A percentile compares a stretch with the other conserved stretches of the same genome.
These are phyloP conservation scores for Verticillium alfalfae DNA, from an alignment of 2,329 filamentous ascomycete species.

Conservation along the genomic window DNA sequence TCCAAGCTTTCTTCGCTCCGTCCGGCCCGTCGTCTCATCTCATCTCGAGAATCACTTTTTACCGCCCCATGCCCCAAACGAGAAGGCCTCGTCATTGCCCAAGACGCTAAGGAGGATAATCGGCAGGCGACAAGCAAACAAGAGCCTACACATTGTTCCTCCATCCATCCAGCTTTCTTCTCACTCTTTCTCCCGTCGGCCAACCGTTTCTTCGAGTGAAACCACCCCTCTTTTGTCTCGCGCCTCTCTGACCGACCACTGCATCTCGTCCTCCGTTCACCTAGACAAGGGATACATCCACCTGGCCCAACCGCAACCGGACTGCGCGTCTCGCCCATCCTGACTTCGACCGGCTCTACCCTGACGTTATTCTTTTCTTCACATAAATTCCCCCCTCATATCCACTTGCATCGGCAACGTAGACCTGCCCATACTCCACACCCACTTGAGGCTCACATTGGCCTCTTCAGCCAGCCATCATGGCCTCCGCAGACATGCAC, in stretches of 20 bases:
- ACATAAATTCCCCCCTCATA: neutral
- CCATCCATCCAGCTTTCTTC: neutral
- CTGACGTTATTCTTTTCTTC: neutral
- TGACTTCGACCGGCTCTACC: neutral
- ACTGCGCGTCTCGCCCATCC: neutral
- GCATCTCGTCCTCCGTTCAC: neutral
- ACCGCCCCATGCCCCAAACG: neutral
- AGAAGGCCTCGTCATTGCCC: constrained; percentile 12
- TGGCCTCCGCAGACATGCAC: constrained; percentile 3
- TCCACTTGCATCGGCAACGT: neutral
- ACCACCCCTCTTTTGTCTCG: neutral
- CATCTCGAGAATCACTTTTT: neutral
- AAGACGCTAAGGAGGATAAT: constrained; percentile 13
- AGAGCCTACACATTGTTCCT: neutral
- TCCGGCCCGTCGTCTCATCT: neutral
- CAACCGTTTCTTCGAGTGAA: constrained; percentile 1
- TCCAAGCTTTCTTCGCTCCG: neutral
- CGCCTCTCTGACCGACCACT: neutral
- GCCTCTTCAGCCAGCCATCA: constrained; percentile 5
- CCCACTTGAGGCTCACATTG: neutral
- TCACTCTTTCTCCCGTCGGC: constrained; percentile 1
- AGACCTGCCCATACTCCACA: neutral
- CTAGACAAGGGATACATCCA: constrained; percentile 7
- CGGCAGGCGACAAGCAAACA: constrained; percentile 5
- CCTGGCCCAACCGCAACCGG: neutral